phyloP scores from a whole-genome alignment of 345 rosid genomes.

The Rhodomyrtus tomentosa region DNA sequence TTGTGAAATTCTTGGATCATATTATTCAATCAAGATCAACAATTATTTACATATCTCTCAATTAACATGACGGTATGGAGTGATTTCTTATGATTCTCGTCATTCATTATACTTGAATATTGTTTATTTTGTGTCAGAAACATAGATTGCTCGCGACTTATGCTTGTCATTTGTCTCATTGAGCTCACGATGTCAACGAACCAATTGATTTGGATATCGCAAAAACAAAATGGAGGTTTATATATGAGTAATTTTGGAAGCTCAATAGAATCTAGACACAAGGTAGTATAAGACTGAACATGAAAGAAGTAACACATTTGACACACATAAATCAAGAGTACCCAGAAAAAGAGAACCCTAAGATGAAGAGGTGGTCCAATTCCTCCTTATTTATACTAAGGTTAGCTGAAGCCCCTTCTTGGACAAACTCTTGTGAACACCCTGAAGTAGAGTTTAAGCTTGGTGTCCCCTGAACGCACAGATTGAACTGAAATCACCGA shows the following conservation, averaged over 20 bases:
- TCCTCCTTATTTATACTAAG: background rate
- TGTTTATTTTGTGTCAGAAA: too few species aligned
- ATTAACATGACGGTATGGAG: too few species aligned
- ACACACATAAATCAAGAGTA: background rate
- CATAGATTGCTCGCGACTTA: too few species aligned
- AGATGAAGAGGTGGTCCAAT: background rate
- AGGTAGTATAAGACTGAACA: background rate
- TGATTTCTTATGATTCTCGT: too few species aligned
- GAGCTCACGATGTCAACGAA: too few species aligned
- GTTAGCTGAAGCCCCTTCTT: background rate
- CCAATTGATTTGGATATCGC: too few species aligned
- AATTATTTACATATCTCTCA: background rate
- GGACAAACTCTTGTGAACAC: background rate
- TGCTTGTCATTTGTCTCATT: too few species aligned
- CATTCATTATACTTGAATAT: too few species aligned
- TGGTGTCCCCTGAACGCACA: background rate
- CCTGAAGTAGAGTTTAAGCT: background rate
- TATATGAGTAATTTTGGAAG: background rate
- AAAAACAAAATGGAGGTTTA: background rate
- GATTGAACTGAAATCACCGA: background rate
- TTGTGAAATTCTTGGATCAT: background rate
- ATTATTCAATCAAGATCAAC: background rate
- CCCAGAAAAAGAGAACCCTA: background rate
- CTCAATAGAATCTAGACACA: background rate
- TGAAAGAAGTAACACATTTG: background rate